These are phyloP conservation scores for Chaetomiaceae sp. DNA, from an alignment of 2,329 filamentous ascomycete species.

Conservation along the genomic window DNA sequence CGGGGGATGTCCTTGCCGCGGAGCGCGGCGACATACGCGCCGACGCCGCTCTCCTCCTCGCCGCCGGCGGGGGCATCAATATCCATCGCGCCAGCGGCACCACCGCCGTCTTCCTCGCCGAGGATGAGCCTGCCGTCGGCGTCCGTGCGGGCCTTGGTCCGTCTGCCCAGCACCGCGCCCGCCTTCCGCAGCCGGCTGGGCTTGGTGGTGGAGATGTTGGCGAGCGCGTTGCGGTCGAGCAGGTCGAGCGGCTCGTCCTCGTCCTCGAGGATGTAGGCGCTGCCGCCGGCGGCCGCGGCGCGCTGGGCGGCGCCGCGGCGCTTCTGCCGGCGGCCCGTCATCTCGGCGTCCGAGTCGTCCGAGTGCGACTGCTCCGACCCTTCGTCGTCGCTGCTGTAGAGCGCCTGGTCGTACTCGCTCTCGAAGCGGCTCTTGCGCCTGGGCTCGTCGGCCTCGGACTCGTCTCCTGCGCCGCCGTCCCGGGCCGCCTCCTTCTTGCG, in stretches of 20 bases:
- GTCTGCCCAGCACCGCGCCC: conserved; percentile 36
- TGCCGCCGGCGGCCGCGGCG: conserved; percentile 58
- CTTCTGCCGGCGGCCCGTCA: conserved; percentile 30
- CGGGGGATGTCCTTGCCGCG: conserved; percentile 60
- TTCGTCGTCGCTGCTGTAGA: conserved; percentile 69
- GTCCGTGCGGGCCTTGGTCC: conserved; percentile 63
- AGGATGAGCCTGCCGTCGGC: conserved; percentile 77
- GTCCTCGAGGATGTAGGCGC: conserved; percentile 86
- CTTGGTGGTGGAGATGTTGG: conserved; percentile 88
- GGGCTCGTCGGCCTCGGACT: conserved; percentile 45
- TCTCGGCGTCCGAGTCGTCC: conserved; percentile 58
- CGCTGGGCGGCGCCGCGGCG: conserved; percentile 48
- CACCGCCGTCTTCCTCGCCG: conserved; percentile 49
- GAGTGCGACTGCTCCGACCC: conserved; percentile 37
- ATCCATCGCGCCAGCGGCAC: conserved; percentile 63
- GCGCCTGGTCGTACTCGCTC: conserved; percentile 91
- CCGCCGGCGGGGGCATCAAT: conserved; percentile 36
- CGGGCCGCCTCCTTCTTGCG: conserved; percentile 71
- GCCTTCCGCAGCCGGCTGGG: conserved; percentile 60
- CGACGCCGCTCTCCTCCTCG: conserved; percentile 48
- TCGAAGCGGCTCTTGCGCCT: conserved; percentile 63
- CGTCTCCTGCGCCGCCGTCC: conserved; percentile 50
- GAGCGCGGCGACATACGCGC: conserved; percentile 64
- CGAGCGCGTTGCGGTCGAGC: conserved; percentile 79
- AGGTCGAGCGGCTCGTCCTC: conserved; percentile 93